Percentiles rank a stretch among this genome's conserved stretches.
Evolutionary conservation across 345 rosid species (phyloP).

Genomic region (Viola odorata): DNA sequence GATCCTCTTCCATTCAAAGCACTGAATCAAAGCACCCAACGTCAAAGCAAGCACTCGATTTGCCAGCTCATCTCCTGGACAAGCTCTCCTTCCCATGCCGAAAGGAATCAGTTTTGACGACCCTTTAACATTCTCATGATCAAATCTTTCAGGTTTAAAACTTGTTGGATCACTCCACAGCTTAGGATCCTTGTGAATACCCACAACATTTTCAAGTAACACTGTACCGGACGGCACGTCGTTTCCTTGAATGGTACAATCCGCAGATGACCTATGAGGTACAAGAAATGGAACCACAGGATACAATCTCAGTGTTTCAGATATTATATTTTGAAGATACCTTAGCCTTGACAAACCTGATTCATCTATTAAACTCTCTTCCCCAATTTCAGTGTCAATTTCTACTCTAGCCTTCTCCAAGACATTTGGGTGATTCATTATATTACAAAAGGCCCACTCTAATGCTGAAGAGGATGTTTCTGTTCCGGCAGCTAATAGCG

Average conservation of each 20-base stretch:
- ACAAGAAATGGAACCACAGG: background rate
- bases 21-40: background rate
- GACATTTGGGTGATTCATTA: background rate
- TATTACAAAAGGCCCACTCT: background rate
- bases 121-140: background rate
- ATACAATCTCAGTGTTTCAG: background rate
- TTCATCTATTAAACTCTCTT: background rate
- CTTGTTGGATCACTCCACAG: background rate
- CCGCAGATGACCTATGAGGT: background rate
- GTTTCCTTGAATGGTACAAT: background rate
- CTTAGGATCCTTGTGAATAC: background rate
- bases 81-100: background rate
- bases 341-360: background rate
- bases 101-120: background rate
- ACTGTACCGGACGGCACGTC: background rate
- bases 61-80: background rate
- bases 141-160: slow-evolving; percentile 6
- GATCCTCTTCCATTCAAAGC: background rate
- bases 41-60: background rate
- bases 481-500: background rate
- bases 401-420: background rate
- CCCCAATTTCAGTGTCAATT: background rate
- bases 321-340: background rate
- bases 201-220: background rate
- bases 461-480: background rate